Base-by-base conservation (phyloP, 768 basidiomycete genomes). In the Naganishia randhawae region DNA sequence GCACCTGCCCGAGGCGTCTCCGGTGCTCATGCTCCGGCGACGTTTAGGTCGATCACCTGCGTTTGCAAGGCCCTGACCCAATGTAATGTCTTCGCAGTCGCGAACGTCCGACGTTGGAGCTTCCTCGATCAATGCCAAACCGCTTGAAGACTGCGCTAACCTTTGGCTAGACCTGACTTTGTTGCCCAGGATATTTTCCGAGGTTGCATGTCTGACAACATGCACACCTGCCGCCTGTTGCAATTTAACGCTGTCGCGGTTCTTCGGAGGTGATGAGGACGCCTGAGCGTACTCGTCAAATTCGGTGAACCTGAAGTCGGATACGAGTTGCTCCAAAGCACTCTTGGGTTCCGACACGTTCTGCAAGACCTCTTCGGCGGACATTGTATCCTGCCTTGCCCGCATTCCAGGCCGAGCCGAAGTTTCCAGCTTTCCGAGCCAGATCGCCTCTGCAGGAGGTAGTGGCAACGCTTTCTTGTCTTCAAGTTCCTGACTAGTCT, bases 1-100 rank as follows among this genome's bases (percentile, higher is more conserved):
- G 72, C 53, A 73, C 29, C 50, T 16, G 11, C 50, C 19, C 19
- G 57, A 32, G 39, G 67, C 76, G 70, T 78, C 76, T 31, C 77
- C 74, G 50, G 73, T 73, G 67, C 75, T 76, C 68, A 76, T 35
- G 64, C 76, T 77, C 33, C 77, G 65, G 31, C 76, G 69, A 19
- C 75, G 66, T 29, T 32, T 62, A 1, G 61, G 57, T 32, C 67
- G 41, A 11, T 32, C 31, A 4, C 50, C 51, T 1, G 25, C 22
- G 27, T 62, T 54, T 31, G n/a, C 17, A 10, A 41, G 3, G 8
- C 8, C 32, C 31, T 52, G 51, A 45, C 41, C 53, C 41, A 67
- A 61, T 9, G 53, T 55, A 29, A 57, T 25, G 45, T 55, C 53
- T 11, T 45, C 25, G 29, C 32, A 25, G 17, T 55, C n/a, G 27